phyloP scores from a whole-genome alignment of 2,329 filamentous ascomycete species.

The Xylariales sp. region DNA sequence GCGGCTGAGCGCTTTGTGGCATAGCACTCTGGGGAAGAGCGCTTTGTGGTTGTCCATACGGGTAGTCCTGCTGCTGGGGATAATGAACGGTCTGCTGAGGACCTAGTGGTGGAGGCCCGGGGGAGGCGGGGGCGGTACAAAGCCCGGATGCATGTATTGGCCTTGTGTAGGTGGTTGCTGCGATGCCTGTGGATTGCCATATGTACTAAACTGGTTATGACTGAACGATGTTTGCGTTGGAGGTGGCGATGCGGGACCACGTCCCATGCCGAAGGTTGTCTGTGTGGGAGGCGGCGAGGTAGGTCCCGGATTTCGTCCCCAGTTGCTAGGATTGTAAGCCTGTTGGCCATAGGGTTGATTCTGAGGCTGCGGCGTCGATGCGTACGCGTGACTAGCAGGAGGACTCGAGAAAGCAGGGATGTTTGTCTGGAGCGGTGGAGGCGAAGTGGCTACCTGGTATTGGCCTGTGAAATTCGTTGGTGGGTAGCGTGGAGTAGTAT shows the following conservation, averaged over 20 bases:
- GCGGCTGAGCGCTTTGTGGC: conserved; percentile 3
- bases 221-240: conserved; percentile 35
- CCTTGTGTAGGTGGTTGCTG: conserved; percentile 35
- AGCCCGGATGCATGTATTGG: conserved; percentile 49
- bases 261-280: conserved; percentile 28
- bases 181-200: conserved; percentile 37
- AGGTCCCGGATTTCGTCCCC: conserved; percentile 52
- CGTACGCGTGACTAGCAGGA: conserved; percentile 25
- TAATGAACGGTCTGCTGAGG: conserved; percentile 61
- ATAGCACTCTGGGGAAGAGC: not conserved
- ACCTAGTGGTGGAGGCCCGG: conserved; percentile 57
- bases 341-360: conserved; percentile 41
- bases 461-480: conserved; percentile 51
- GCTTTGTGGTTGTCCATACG: conserved; percentile 5
- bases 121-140: conserved; percentile 62
- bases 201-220: conserved; percentile 43
- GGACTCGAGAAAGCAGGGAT: conserved; percentile 41
- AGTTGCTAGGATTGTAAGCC: conserved; percentile 54
- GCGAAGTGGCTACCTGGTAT: conserved; percentile 55
- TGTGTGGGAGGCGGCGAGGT: conserved; percentile 38
- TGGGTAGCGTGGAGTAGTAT: conserved; percentile 44
- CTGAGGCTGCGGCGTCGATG: conserved; percentile 27
- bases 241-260: conserved; percentile 50
- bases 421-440: conserved; percentile 44
- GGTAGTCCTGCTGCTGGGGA: conserved; percentile 24